Percentiles rank a stretch among this genome's conserved stretches.
Conservation (phyloP, 805 yeast genomes). For the Metschnikowia arizonensis region DNA sequence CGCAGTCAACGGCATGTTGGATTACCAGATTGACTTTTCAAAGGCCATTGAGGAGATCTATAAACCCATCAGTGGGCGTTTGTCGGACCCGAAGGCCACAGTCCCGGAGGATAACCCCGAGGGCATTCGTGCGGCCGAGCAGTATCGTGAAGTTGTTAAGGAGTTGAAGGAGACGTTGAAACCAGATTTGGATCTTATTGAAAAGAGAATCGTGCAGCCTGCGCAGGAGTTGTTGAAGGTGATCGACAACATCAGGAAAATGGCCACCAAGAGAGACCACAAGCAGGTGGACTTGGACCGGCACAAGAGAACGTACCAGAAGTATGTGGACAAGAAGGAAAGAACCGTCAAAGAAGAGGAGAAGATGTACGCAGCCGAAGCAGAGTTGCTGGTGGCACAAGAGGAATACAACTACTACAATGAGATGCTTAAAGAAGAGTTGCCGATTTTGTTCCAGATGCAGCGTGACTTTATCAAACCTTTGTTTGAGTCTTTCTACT, state of each 20-base stretch:
- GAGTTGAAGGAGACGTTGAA: conserved; percentile 81
- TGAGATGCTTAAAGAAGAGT: conserved; percentile 85
- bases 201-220: conserved; percentile 82
- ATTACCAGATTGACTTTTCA: conserved; percentile 92
- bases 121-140: conserved; percentile 92
- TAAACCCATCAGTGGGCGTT: conserved; percentile 90
- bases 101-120: conserved; percentile 94
- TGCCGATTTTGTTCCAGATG: conserved; percentile 81
- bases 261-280: conserved; percentile 94
- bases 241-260: conserved; percentile 78
- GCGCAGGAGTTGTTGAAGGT: conserved; percentile 86
- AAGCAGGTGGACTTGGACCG: conserved; percentile 93
- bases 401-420: conserved; percentile 96
- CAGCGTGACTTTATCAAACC: conserved; percentile 94
- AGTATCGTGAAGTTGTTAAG: conserved; percentile 79
- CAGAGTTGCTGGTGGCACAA: conserved; percentile 83
- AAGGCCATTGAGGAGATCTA: conserved; percentile 92
- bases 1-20: conserved; percentile 91
- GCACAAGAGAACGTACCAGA: conserved; percentile 62
- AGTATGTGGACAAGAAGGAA: conserved; percentile 78
- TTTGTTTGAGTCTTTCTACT: conserved; percentile 87
- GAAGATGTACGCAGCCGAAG: conserved; percentile 81
- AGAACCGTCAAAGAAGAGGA: conserved; percentile 88
- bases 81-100: conserved; percentile 82
- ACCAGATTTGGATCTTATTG: conserved; percentile 92